Evolutionary conservation across 2,329 filamentous ascomycete species (phyloP), one percentile per base, ranked within the genome.

Genomic region (Xylaria multiplex): DNA sequence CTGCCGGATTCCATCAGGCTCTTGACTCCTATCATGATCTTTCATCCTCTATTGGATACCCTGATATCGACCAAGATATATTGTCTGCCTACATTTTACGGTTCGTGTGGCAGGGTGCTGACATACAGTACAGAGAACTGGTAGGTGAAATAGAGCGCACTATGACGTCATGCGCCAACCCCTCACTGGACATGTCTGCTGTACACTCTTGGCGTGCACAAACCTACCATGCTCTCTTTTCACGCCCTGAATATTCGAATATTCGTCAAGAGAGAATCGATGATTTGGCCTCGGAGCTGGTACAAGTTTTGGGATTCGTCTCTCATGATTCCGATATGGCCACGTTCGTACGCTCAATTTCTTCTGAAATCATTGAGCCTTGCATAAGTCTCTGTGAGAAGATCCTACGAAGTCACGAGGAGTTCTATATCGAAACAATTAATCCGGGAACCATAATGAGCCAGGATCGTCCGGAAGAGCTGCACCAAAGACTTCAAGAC

Each of bases 161-260:
- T 42, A 53, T 53, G 49, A 9, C 48, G 19, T 2, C 6, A 1
- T 60, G 58, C 8, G 53, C n/a, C 37, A 11, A 5, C 4, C 58
- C 40, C 46, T 16, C 27, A 1, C 27, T 27, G 55, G 59, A 62
- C 13, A 22, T 6, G 11, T 19, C 24, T 40, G 22, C 42, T 56
- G 49, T 40, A 49, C 24, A 16, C 16, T 24, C 32, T 32, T 62
- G 59, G 59, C 50, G 50, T 6, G 59, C 30, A 19, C 50, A 62
- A 43, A 43, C 50, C 11, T 40, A 49, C 11, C 59, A 62, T 24
- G 59, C 59, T 14, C 19, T 62, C 7, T 62, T 62, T 32, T 48
- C 59, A 1, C 8, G 42, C 2, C 59, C 32, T 6, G 7, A 9
- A 16, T 56, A 62, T 22, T 4, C 50, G 8, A n/a, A 30, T 8